These are phyloP conservation scores for Periconia macrospinosa DNA, from an alignment of 2,329 filamentous ascomycete species.

Conservation along the genomic window DNA sequence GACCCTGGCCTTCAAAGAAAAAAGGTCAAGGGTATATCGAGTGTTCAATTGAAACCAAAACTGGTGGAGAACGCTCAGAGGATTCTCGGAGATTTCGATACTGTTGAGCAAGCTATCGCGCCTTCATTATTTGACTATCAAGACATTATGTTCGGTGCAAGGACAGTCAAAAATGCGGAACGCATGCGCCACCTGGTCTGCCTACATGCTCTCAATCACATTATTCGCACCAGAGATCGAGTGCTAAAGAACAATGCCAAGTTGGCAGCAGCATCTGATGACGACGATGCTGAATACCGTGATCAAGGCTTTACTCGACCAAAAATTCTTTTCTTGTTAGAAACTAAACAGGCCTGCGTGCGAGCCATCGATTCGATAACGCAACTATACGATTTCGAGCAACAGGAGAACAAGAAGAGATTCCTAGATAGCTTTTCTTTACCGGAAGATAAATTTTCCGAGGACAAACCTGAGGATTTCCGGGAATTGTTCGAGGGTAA, in stretches of 20 bases:
- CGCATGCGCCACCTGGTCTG: conserved; percentile 72
- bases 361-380: conserved; percentile 77
- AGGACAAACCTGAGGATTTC: conserved; percentile 83
- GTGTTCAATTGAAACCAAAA: conserved; percentile 37
- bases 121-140: conserved; percentile 79
- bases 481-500: conserved; percentile 88
- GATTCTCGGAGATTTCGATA: conserved; percentile 55
- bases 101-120: conserved; percentile 66
- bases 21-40: conserved; percentile 26
- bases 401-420: conserved; percentile 92
- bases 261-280: conserved; percentile 66
- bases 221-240: conserved; percentile 88
- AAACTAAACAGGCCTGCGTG: conserved; percentile 84
- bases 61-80: conserved; percentile 33
- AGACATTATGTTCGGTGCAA: conserved; percentile 75
- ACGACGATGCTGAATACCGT: conserved; percentile 69
- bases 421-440: conserved; percentile 83
- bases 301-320: conserved; percentile 96
- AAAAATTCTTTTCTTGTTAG: conserved; percentile 87
- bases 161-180: conserved; percentile 69
- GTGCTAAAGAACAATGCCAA: conserved; percentile 91
- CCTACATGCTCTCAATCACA: conserved; percentile 86
- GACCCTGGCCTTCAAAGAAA: conserved; percentile 18
- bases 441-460: conserved; percentile 67
- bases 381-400: conserved; percentile 75